Percentiles rank a stretch among this genome's conserved stretches.
phyloP scores from a whole-genome alignment of 78 protist species.

The Cyanophora paradoxa region DNA sequence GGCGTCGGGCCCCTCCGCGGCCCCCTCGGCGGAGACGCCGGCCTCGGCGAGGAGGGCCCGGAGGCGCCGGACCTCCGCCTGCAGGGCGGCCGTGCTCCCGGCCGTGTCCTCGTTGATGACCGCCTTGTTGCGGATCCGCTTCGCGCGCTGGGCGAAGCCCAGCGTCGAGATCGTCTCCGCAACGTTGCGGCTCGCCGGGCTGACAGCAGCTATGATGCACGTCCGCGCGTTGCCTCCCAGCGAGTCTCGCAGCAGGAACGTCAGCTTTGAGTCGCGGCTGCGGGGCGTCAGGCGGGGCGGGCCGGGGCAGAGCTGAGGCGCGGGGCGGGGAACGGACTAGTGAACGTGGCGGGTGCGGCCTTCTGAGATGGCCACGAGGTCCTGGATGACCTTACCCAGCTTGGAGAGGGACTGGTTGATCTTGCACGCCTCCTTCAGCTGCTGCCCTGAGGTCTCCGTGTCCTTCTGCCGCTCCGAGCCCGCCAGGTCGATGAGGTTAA shows the following conservation, averaged over 20 bases:
- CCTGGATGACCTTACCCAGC: constrained; percentile 45
- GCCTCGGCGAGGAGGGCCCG: no score
- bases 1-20: no score
- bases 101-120: constrained; percentile 33
- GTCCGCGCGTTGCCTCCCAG: constrained; percentile 60
- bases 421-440: no score
- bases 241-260: constrained; percentile 43
- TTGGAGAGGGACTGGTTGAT: no score
- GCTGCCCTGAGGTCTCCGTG: constrained; percentile 41
- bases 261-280: constrained; percentile 49
- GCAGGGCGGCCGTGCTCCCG: no score
- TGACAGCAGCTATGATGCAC: constrained; percentile 41
- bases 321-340: no score
- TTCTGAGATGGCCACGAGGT: constrained; percentile 21
- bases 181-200: constrained; percentile 15
- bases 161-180: constrained; percentile 43
- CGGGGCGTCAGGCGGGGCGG: no score
- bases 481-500: constrained; percentile 49
- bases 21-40: no score
- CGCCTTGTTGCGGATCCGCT: not conserved
- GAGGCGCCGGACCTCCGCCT: no score
- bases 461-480: constrained; percentile 55
- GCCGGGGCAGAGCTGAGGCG: no score
- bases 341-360: no score
- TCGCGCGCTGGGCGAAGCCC: constrained; percentile 46